Evolutionary conservation across 2,329 filamentous ascomycete species (phyloP).

Genomic region (Sporothrix variecibatus): DNA sequence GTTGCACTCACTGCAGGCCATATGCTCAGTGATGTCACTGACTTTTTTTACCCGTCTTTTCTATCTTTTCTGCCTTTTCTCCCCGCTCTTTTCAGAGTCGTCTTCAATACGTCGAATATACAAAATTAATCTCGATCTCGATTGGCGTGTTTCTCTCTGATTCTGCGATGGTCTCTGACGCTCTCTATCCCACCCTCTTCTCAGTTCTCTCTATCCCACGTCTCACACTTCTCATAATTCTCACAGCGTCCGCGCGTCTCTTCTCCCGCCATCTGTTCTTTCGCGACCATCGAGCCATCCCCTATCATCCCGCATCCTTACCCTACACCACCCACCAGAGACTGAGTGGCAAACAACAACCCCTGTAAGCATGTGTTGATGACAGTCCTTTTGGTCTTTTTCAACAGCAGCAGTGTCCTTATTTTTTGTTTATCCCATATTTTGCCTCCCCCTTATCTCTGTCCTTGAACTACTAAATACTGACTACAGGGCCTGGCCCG

Average conservation of each 20-base stretch:
- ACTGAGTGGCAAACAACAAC: not conserved
- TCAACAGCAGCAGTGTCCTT: not conserved
- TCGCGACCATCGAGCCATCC: not conserved
- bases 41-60: not conserved
- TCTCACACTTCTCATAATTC: not conserved
- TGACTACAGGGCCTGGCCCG: not conserved
- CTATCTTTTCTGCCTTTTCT: not conserved
- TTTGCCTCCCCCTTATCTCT: not conserved
- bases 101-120: not conserved
- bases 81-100: not conserved
- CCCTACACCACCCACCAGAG: not conserved
- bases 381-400: not conserved
- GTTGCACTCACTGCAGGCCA: slow-evolving; percentile 1
- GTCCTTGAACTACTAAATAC: not conserved
- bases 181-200: not conserved
- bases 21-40: slow-evolving; percentile 11
- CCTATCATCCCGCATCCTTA: not conserved
- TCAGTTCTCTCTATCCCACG: not conserved
- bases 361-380: not conserved
- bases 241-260: not conserved
- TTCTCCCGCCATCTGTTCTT: not conserved
- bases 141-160: not conserved
- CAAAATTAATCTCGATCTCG: not conserved
- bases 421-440: not conserved
- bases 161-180: no score